phyloP scores from a whole-genome alignment of 768 basidiomycete species.

The Boletus reticulatus region DNA sequence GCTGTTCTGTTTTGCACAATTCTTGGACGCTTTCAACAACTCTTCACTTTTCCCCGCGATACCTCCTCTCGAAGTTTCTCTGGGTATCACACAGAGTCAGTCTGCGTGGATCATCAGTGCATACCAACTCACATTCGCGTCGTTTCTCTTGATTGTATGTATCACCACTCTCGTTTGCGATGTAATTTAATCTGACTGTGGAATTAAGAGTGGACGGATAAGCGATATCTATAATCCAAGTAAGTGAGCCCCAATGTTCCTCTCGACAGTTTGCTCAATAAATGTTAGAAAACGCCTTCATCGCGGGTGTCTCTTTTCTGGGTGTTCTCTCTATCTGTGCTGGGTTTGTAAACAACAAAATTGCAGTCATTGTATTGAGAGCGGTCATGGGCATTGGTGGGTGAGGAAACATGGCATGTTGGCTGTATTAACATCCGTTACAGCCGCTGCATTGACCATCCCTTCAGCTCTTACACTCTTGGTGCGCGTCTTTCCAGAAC shows the following conservation, averaged over 20 bases:
- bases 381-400: constrained; percentile 49
- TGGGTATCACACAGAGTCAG: constrained; percentile 11
- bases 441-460: constrained; percentile 49
- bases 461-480: constrained; percentile 50
- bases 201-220: constrained; percentile 22
- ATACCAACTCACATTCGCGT: constrained; percentile 47
- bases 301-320: constrained; percentile 38
- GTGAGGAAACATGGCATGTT: not conserved
- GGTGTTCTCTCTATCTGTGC: constrained; percentile 43
- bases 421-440: not conserved
- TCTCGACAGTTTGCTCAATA: constrained; percentile 29
- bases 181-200: constrained; percentile 1
- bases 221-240: constrained; percentile 31
- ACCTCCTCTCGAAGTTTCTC: constrained; percentile 29
- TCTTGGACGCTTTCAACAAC: constrained; percentile 44
- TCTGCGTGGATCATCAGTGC: constrained; percentile 40
- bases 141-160: constrained; percentile 33
- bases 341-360: constrained; percentile 47
- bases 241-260: constrained; percentile 20
- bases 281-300: constrained; percentile 41
- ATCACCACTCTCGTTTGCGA: not conserved
- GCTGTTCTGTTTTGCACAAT: constrained; percentile 42
- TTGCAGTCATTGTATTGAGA: constrained; percentile 48
- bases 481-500: constrained; percentile 49
- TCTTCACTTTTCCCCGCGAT: constrained; percentile 41